These are phyloP conservation scores for Cordyceps fumosorosea DNA, from an alignment of 2,329 filamentous ascomycete species.

Conservation along the genomic window DNA sequence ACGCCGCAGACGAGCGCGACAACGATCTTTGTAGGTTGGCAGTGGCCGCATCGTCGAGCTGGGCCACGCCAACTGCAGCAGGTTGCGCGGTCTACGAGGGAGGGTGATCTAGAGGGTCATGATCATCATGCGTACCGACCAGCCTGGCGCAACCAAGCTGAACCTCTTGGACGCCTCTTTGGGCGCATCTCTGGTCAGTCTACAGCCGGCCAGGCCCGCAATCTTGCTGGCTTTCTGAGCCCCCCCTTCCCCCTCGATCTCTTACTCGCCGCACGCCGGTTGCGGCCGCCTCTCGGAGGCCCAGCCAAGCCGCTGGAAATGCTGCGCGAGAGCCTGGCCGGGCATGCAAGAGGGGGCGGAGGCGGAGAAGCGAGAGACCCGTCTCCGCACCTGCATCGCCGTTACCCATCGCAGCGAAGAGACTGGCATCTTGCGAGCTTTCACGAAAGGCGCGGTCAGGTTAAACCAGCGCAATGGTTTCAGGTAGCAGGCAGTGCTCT, in stretches of 20 bases:
- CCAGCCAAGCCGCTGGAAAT: constrained; percentile 15
- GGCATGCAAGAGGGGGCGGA: constrained; percentile 17
- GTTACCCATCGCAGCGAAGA: constrained; percentile 19
- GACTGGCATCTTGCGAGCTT: constrained; percentile 13
- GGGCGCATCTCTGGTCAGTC: constrained; percentile 36
- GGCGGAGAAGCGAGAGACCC: constrained; percentile 19
- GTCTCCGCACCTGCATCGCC: constrained; percentile 20
- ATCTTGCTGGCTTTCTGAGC: constrained; percentile 27
- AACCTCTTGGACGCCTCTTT: constrained; percentile 21
- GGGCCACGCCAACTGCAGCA: constrained; percentile 16
- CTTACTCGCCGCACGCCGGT: constrained; percentile 36
- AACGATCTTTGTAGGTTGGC: constrained; percentile 23
- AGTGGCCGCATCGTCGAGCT: constrained; percentile 24
- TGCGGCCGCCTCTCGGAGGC: constrained; percentile 23
- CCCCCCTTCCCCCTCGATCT: constrained; percentile 24
- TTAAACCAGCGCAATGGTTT: constrained; percentile 25
- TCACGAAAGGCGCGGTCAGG: constrained; percentile 21
- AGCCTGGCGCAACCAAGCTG: constrained; percentile 20
- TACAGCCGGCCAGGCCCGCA: constrained; percentile 36
- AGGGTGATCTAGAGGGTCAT: constrained; percentile 11
- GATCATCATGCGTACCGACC: no score
- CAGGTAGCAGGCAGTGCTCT: constrained; percentile 18
- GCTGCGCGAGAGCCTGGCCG: constrained; percentile 16
- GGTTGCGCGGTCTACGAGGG: constrained; percentile 23
- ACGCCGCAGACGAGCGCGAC: constrained; percentile 23